A percentile compares a stretch with the other conserved stretches of the same genome.
Conservation (phyloP, 768 basidiomycete genomes). For the Agaricus subrufescens region DNA sequence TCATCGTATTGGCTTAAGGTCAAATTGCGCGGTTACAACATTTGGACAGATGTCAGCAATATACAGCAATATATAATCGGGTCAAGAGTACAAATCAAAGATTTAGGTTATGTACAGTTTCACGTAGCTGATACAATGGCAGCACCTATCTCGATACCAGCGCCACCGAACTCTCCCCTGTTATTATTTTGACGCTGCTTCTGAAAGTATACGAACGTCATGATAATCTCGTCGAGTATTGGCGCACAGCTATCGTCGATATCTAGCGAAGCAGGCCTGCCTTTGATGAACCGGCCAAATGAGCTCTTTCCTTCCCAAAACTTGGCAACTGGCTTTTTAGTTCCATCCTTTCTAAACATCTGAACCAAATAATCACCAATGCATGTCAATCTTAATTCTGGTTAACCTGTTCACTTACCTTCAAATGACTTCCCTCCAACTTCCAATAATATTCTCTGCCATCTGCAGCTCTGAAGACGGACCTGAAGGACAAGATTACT, state of each 20-base stretch:
- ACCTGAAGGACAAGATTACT: background rate
- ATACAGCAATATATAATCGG: too few relatives aligned
- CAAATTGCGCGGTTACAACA: too few relatives aligned
- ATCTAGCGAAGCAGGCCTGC: slow-evolving; percentile 19
- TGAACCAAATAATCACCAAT: background rate
- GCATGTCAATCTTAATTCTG: background rate
- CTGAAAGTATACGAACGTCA: slow-evolving; percentile 27
- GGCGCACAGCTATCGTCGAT: slow-evolving; percentile 18
- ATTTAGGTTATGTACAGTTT: too few relatives aligned
- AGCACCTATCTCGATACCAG: too few relatives aligned
- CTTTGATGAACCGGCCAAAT: slow-evolving; percentile 3
- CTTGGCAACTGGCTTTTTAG: slow-evolving; percentile 14
- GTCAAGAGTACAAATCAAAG: too few relatives aligned
- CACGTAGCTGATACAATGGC: too few relatives aligned
- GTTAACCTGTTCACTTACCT: background rate
- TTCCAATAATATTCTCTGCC: slow-evolving; percentile 27
- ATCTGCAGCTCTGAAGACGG: slow-evolving; percentile 10
- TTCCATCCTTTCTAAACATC: slow-evolving; percentile 16
- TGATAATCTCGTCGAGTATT: slow-evolving; percentile 25
- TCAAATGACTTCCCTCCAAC: slow-evolving; percentile 18
- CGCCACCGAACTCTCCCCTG: too few relatives aligned
- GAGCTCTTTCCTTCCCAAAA: slow-evolving; percentile 12
- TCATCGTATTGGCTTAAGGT: too few relatives aligned
- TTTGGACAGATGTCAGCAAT: too few relatives aligned
- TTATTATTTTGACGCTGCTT: slow-evolving; percentile 13